Evolutionary conservation across 2,329 filamentous ascomycete genomes (phyloP).

Genomic region (Neoarthrinium moseri): DNA sequence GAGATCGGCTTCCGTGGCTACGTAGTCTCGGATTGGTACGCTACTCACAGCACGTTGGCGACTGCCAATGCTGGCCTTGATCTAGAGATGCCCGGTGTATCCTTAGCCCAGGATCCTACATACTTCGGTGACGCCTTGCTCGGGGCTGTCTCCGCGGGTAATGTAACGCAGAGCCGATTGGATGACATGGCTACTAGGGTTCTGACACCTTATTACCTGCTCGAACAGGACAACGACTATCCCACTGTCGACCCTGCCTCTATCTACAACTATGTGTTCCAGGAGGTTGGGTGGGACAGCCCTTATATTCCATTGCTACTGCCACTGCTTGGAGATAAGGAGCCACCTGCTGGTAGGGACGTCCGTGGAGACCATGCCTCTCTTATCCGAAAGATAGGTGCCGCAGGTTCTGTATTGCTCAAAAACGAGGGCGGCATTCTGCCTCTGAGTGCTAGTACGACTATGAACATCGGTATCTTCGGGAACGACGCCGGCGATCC

Average conservation of each 20-base stretch:
- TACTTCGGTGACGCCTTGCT: slow-evolving; percentile 60
- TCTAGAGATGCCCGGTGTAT: slow-evolving; percentile 56
- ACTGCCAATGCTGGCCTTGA: slow-evolving; percentile 45
- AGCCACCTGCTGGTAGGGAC: slow-evolving; percentile 76
- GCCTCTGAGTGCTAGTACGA: slow-evolving; percentile 43
- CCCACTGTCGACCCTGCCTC: slow-evolving; percentile 56
- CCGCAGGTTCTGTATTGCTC: slow-evolving; percentile 77
- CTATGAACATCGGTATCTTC: slow-evolving; percentile 44
- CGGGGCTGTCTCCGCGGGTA: slow-evolving; percentile 46
- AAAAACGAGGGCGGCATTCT: slow-evolving; percentile 54
- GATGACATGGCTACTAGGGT: slow-evolving; percentile 71
- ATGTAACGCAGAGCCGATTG: slow-evolving; percentile 37
- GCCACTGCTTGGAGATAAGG: too few species aligned
- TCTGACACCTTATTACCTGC: slow-evolving; percentile 68
- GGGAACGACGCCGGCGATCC: slow-evolving; percentile 48
- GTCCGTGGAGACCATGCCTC: slow-evolving; percentile 71
- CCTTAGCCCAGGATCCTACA: slow-evolving; percentile 69
- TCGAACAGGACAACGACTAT: slow-evolving; percentile 50
- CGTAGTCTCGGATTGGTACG: slow-evolving; percentile 43
- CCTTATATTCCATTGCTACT: slow-evolving; percentile 64
- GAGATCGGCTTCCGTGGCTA: slow-evolving; percentile 42
- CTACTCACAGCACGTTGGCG: slow-evolving; percentile 37
- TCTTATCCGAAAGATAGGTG: slow-evolving; percentile 73
- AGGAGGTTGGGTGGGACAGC: slow-evolving; percentile 74
- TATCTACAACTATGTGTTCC: slow-evolving; percentile 60